These are phyloP conservation scores for Penicillium expansum DNA, from an alignment of 2,329 filamentous ascomycete genomes.

Conservation along the genomic window DNA sequence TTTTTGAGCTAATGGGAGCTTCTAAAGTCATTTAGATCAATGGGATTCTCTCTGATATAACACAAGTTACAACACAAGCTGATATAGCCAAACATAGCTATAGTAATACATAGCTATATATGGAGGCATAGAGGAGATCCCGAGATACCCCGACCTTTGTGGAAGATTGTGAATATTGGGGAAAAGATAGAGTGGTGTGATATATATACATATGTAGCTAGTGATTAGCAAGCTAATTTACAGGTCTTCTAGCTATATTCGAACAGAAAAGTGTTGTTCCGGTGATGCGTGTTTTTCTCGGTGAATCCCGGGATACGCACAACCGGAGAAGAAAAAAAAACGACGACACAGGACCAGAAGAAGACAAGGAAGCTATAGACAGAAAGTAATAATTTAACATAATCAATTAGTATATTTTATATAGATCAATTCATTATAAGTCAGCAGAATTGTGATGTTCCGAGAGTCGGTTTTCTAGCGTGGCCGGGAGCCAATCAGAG, in stretches of 20 bases:
- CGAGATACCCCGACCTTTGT: background rate
- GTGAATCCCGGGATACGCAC: conserved; percentile 10
- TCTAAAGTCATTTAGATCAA: rapidly evolving
- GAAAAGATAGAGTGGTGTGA: background rate
- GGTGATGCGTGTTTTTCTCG: conserved; percentile 11
- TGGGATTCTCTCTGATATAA: too few species aligned
- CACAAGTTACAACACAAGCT: background rate
- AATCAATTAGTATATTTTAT: background rate
- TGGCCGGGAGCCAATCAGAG: conserved; percentile 35
- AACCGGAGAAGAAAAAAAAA: background rate
- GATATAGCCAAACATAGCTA: background rate
- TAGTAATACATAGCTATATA: background rate
- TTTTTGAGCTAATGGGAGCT: too few species aligned
- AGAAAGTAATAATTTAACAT: background rate
- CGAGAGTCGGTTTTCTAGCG: conserved; percentile 40
- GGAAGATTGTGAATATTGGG: background rate
- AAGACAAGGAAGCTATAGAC: background rate
- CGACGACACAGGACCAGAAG: background rate
- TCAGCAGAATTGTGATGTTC: conserved; percentile 13
- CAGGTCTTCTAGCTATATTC: background rate
- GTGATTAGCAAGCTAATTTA: background rate
- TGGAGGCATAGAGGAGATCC: background rate
- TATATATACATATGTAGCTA: background rate
- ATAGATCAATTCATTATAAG: background rate
- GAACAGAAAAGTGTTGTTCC: conserved; percentile 2